Base-by-base conservation (phyloP, 2,329 filamentous ascomycete species). In the Aspergillus novofumigatus region DNA sequence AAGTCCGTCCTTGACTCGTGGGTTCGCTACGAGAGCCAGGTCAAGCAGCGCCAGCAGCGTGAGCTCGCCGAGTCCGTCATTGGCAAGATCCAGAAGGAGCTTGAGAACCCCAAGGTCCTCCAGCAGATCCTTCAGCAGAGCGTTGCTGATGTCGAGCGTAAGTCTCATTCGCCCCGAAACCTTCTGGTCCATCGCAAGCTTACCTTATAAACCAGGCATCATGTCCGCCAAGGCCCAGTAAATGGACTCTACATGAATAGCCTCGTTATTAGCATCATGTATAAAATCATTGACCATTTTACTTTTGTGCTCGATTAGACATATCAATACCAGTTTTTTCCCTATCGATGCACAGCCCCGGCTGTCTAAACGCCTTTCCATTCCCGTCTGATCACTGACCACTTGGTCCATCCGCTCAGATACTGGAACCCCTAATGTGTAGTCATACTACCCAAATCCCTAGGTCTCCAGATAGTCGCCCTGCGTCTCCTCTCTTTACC, bases 91-190 rank as follows among this genome's bases (percentile, higher is more conserved):
- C 88, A 90, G 80, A 97, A 97, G 87, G 93, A 97, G 85, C 87
- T 99, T 58, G 91, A 97, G 85, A 97, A 90, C 85, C 94, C 95
- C 77, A 97, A 92, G 86, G 85, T 88, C 66, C 87, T 99, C 70
- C 91, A 97, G 84, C 92, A 97, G 83, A 97, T 99, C 72, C 87
- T 99, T 69, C 89, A 94, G 82, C 94, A 99, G 85, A 96, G 92
- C 78, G 86, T 99, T 72, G 81, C 89, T 64, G 94, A 99, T 78
- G 88, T 99, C 75, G 94, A 99, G 87, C 93, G 92, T 97, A 83
- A 76, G 86, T 76, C 8, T 28, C 42, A 4, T n/a, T 25, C 38
- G 35, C 28, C 7, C 1, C 11, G 5, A 17, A 20, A 3, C 3
- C 41, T 10, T 17, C 7, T 7, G 25, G 38, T 23, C n/a, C 5